phyloP scores from a whole-genome alignment of 1,284 basidiomycete genomes.

The Irpex sp. region DNA sequence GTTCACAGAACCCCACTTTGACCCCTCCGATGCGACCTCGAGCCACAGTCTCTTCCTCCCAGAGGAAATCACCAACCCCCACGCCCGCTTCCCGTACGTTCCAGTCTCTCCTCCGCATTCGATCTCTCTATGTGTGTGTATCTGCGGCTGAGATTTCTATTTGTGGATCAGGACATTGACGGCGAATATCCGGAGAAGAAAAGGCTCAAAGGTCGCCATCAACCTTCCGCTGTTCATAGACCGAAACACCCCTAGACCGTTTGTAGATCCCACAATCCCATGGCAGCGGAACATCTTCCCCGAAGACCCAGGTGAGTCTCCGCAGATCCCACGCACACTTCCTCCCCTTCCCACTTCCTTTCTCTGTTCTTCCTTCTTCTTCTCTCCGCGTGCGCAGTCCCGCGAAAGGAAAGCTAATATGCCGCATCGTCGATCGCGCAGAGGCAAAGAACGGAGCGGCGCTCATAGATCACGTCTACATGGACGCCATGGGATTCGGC shows the following conservation, averaged over 20 bases:
- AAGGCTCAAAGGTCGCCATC: slow-evolving; percentile 93
- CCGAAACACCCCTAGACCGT: slow-evolving; percentile 81
- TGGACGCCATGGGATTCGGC: slow-evolving; percentile 99
- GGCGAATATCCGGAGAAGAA: slow-evolving; percentile 88
- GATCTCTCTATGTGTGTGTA: too few relatives aligned
- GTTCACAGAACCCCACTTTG: slow-evolving; percentile 90
- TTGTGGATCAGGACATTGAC: slow-evolving; percentile 38
- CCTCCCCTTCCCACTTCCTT: too few relatives aligned
- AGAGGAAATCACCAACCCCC: slow-evolving; percentile 95
- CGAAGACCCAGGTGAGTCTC: slow-evolving; percentile 69
- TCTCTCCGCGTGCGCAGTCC: not conserved
- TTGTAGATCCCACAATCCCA: slow-evolving; percentile 88
- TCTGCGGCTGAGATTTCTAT: not conserved
- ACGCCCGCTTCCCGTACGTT: slow-evolving; percentile 93
- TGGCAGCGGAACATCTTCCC: slow-evolving; percentile 78
- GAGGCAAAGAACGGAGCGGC: slow-evolving; percentile 90
- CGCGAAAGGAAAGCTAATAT: not conserved
- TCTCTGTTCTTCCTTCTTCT: too few relatives aligned
- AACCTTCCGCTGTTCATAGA: slow-evolving; percentile 95
- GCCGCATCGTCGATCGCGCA: slow-evolving; percentile 22
- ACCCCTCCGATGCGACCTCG: slow-evolving; percentile 70
- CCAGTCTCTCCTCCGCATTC: too few relatives aligned
- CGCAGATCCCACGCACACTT: not conserved
- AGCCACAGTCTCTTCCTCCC: slow-evolving; percentile 94
- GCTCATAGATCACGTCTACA: slow-evolving; percentile 88